Percentiles rank a stretch among this genome's conserved stretches.
Evolutionary conservation across 23 red algal species (phyloP).

Genomic region (Gracilaria gracilis): DNA sequence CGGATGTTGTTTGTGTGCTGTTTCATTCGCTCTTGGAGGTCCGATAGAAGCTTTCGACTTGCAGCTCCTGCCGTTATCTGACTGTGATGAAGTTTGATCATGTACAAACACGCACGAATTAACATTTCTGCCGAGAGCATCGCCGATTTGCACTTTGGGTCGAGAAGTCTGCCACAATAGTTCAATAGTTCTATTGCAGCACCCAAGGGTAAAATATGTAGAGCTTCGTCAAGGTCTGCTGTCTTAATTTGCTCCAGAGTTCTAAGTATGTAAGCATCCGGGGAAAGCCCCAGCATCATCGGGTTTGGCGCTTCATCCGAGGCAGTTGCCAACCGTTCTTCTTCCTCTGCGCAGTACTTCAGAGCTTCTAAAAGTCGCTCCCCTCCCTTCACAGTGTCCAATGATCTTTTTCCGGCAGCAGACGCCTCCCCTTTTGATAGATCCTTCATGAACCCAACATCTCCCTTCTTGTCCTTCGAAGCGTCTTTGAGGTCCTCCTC

Average conservation of each 20-base stretch:
- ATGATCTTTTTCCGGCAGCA: constrained; percentile 69
- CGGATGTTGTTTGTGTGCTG: background rate
- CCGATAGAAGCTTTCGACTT: constrained; percentile 48
- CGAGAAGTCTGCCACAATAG: constrained; percentile 31
- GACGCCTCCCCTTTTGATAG: constrained; percentile 54
- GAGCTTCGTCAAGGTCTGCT: constrained; percentile 71
- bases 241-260: constrained; percentile 61
- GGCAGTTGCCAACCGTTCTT: constrained; percentile 38
- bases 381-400: constrained; percentile 78
- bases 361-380: constrained; percentile 87
- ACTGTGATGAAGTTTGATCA: constrained; percentile 60
- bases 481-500: constrained; percentile 56
- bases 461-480: constrained; percentile 34
- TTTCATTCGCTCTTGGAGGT: constrained; percentile 39
- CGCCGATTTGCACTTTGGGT: constrained; percentile 1
- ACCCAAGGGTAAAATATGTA: constrained; percentile 54
- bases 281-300: constrained; percentile 57
- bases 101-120: constrained; percentile 33
- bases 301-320: constrained; percentile 36
- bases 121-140: constrained; percentile 51
- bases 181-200: constrained; percentile 40
- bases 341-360: constrained; percentile 54
- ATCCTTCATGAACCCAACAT: constrained; percentile 33
- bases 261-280: constrained; percentile 60
- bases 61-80: constrained; percentile 65